Conservation (phyloP, 2,329 filamentous ascomycete species). For the Hymenoscyphus albidus region DNA sequence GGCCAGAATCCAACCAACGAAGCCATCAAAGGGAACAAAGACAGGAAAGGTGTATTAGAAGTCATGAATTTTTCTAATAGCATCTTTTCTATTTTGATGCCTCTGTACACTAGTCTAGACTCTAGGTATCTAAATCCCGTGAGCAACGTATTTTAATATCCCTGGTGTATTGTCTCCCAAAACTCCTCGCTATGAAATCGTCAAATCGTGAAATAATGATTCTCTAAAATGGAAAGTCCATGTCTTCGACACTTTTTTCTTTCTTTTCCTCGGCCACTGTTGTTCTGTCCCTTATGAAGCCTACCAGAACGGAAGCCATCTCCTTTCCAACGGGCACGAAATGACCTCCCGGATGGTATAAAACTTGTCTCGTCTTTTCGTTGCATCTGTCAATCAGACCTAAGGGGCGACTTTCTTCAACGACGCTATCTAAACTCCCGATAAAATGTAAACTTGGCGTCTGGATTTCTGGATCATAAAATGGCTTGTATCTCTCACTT, state of each 20-base stretch:
- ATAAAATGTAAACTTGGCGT: conserved; percentile 81
- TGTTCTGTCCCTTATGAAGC: conserved; percentile 57
- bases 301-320: conserved; percentile 71
- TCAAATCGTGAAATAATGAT: background rate
- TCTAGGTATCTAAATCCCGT: conserved; percentile 30
- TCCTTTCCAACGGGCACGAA: conserved; percentile 82
- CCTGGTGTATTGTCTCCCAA: conserved; percentile 14
- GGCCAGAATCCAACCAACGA: conserved; percentile 80
- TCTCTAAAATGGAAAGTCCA: conserved; percentile 61
- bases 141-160: conserved; percentile 15
- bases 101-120: conserved; percentile 36
- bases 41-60: conserved; percentile 38
- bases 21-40: conserved; percentile 31
- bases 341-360: conserved; percentile 80
- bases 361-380: conserved; percentile 42
- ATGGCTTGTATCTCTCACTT: conserved; percentile 57
- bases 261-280: conserved; percentile 45
- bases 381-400: conserved; percentile 64
- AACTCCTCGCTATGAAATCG: conserved; percentile 25
- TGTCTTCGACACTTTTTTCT: conserved; percentile 61
- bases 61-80: conserved; percentile 17
- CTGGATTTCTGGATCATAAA: conserved; percentile 69
- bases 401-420: conserved; percentile 70
- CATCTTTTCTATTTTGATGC: conserved; percentile 23
- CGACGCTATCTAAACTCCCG: conserved; percentile 81